phyloP scores from a whole-genome alignment of 371 early-diverging fungal genomes.

The Dichotomocladium elegans region DNA sequence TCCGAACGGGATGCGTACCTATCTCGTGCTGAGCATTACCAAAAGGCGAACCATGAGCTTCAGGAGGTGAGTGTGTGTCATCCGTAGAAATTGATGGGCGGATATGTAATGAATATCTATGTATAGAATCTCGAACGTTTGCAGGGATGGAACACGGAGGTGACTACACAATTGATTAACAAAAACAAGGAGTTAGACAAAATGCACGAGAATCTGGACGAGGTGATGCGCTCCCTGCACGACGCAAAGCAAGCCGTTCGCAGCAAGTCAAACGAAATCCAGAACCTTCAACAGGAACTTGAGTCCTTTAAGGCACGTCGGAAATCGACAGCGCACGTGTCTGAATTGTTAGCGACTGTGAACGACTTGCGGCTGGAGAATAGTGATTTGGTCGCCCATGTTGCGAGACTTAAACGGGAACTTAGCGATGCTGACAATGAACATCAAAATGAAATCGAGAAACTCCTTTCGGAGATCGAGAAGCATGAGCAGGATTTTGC shows the following conservation, averaged over 20 bases:
- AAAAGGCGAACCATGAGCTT: constrained; percentile 17
- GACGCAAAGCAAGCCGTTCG: constrained; percentile 28
- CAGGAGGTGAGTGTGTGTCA: constrained; percentile 18
- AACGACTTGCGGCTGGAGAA: constrained; percentile 3
- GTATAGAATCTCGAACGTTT: constrained; percentile 18
- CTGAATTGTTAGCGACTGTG: constrained; percentile 7
- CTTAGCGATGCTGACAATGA: constrained; percentile 15
- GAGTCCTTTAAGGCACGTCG: constrained; percentile 7
- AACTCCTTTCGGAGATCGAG: constrained; percentile 19
- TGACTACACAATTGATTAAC: constrained; percentile 25
- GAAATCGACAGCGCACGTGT: constrained; percentile 6
- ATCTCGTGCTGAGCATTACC: constrained; percentile 11
- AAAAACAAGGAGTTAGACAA: constrained; percentile 32
- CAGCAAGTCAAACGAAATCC: constrained; percentile 18
- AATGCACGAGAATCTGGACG: constrained; percentile 20
- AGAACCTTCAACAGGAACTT: constrained; percentile 21
- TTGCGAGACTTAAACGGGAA: constrained; percentile 12
- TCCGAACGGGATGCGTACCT: constrained; percentile 22
- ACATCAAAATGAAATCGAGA: constrained; percentile 13
- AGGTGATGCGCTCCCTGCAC: constrained; percentile 12
- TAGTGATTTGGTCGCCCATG: constrained; percentile 1
- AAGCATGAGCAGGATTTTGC: constrained; percentile 28
- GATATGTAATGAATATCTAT: neutral
- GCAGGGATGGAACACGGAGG: constrained; percentile 23
- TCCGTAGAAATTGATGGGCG: neutral